These are phyloP conservation scores for Volvox africanus DNA, from an alignment of 139 green algal genomes.

Conservation along the genomic window DNA sequence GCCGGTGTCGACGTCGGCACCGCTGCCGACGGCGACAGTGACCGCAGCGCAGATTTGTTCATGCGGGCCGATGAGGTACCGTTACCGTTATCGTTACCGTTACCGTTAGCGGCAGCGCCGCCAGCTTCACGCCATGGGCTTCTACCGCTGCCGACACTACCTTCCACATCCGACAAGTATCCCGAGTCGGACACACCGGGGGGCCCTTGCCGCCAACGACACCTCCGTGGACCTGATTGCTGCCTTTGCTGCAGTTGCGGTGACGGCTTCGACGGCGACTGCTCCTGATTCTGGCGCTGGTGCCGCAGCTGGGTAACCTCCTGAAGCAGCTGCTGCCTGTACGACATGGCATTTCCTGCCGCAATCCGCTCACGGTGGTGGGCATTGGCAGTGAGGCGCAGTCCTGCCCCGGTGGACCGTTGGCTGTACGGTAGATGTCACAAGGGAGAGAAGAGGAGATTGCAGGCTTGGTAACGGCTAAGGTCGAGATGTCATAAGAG, in stretches of 20 bases:
- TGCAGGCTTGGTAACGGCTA: too few species aligned
- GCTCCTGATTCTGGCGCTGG: background rate
- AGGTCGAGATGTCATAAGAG: too few species aligned
- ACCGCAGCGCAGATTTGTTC: background rate
- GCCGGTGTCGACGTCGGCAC: background rate
- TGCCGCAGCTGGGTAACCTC: background rate
- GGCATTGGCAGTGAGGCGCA: constrained; percentile 1
- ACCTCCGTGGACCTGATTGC: background rate
- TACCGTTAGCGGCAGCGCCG: background rate
- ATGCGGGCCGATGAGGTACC: background rate
- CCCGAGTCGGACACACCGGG: background rate
- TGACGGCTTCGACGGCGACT: background rate
- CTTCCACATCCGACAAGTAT: background rate
- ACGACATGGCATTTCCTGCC: background rate
- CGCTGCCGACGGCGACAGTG: background rate
- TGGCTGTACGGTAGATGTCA: background rate
- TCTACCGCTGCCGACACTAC: background rate
- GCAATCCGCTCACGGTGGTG: constrained; percentile 5
- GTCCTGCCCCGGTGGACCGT: background rate
- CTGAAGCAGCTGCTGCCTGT: constrained; percentile 10
- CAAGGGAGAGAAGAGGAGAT: background rate
- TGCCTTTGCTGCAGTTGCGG: constrained; percentile 5
- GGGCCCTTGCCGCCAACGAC: background rate
- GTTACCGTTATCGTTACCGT: background rate
- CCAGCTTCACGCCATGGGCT: background rate